These are phyloP conservation scores for Papiliotrema nemorosa DNA, from an alignment of 1,284 basidiomycete genomes.

Conservation along the genomic window DNA sequence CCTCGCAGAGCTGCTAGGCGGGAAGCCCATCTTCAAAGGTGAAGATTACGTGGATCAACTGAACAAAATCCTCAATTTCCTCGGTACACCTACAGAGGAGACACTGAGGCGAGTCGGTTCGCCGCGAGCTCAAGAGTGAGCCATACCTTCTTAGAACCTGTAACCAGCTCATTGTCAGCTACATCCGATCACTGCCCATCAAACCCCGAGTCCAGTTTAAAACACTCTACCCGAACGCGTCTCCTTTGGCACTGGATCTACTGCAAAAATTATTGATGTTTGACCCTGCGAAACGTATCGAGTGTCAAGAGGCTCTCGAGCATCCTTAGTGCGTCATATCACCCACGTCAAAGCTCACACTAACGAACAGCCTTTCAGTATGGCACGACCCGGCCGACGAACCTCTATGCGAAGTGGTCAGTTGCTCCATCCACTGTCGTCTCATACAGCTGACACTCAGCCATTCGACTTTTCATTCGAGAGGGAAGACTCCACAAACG, in stretches of 20 bases:
- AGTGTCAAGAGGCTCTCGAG: constrained; percentile 89
- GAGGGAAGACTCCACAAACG: constrained; percentile 90
- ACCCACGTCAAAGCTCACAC: background rate
- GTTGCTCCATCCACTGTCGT: constrained; percentile 15
- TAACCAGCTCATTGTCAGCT: constrained; percentile 47
- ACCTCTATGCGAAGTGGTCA: constrained; percentile 68
- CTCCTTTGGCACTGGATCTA: constrained; percentile 89
- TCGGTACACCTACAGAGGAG: constrained; percentile 95
- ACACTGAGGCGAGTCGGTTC: constrained; percentile 92
- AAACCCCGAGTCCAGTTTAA: constrained; percentile 89
- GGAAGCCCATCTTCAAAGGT: constrained; percentile 98
- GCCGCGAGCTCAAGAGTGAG: constrained; percentile 63
- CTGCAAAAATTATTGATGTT: constrained; percentile 89
- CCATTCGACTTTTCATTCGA: constrained; percentile 99
- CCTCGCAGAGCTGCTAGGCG: constrained; percentile 90
- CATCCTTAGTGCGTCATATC: constrained; percentile 69
- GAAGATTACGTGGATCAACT: constrained; percentile 98
- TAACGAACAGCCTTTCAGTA: constrained; percentile 59
- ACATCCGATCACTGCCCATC: constrained; percentile 96
- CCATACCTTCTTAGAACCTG: background rate
- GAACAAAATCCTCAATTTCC: constrained; percentile 95
- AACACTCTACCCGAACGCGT: constrained; percentile 87
- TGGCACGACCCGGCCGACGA: constrained; percentile 96
- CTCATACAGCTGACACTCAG: constrained; percentile 45
- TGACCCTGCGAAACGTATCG: constrained; percentile 92